These are phyloP conservation scores for Hygrophorus russula DNA, from an alignment of 768 basidiomycete genomes.

Conservation along the genomic window DNA sequence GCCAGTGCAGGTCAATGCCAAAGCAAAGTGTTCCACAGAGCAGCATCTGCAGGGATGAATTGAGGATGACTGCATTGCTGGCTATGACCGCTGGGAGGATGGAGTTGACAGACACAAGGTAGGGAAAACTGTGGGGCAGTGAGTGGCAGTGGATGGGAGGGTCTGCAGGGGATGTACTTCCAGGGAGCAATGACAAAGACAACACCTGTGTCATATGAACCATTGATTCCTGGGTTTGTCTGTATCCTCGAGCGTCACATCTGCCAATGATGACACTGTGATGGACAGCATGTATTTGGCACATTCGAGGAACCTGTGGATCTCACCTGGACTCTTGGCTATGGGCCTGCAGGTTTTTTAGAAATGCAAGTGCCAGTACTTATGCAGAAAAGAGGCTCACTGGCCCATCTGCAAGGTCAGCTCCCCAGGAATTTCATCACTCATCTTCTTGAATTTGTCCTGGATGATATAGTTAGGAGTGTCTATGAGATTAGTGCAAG, in stretches of 20 bases:
- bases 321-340: conserved; percentile 67
- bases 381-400: conserved; percentile 27
- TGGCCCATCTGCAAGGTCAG: conserved; percentile 88
- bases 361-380: background rate
- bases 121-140: conserved; percentile 57
- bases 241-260: conserved; percentile 62
- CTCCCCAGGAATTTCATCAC: conserved; percentile 59
- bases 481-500: background rate
- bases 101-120: conserved; percentile 83
- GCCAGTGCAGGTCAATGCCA: conserved; percentile 63
- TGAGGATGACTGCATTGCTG: conserved; percentile 84
- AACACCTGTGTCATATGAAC: conserved; percentile 78
- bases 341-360: conserved; percentile 46
- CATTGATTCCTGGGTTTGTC: conserved; percentile 78
- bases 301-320: conserved; percentile 71
- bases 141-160: background rate
- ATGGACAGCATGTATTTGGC: conserved; percentile 80
- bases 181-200: conserved; percentile 84
- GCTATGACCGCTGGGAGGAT: conserved; percentile 86
- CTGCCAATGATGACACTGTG: conserved; percentile 61
- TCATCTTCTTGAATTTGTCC: conserved; percentile 38
- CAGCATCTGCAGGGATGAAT: conserved; percentile 95
- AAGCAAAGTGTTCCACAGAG: conserved; percentile 72
- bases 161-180: conserved; percentile 58
- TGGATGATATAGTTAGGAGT: conserved; percentile 10